Percentiles rank a stretch among this genome's conserved stretches.
Evolutionary conservation across 2,329 filamentous ascomycete species (phyloP).

Genomic region (Colletotrichum simmondsii): DNA sequence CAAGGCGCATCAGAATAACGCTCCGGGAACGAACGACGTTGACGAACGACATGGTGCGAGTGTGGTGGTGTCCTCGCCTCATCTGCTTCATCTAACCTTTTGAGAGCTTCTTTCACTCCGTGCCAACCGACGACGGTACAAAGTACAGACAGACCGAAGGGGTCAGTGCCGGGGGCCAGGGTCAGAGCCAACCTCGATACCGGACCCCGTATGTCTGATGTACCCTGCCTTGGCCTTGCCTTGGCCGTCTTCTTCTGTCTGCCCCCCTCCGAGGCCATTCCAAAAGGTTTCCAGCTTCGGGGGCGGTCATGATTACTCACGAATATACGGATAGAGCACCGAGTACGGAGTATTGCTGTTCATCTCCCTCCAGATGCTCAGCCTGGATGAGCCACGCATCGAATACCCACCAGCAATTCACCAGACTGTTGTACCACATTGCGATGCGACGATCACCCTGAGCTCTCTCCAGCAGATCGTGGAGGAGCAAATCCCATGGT

Average conservation of each 20-base stretch:
- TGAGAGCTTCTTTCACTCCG: not conserved
- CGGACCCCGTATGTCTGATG: slow-evolving; percentile 10
- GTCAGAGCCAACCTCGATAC: slow-evolving; percentile 22
- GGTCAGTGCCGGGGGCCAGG: slow-evolving; percentile 22
- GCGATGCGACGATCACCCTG: slow-evolving; percentile 4
- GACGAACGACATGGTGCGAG: slow-evolving; percentile 7
- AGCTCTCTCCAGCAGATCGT: slow-evolving; percentile 6
- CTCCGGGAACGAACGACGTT: not conserved
- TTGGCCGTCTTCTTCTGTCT: not conserved
- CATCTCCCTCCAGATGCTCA: not conserved
- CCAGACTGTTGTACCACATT: not conserved
- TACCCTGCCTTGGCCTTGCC: not conserved
- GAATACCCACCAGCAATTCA: not conserved
- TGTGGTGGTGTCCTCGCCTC: slow-evolving; percentile 8
- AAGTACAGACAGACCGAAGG: slow-evolving; percentile 21
- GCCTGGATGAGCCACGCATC: not conserved
- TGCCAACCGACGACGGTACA: slow-evolving; percentile 11
- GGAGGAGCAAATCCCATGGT: slow-evolving; percentile 8
- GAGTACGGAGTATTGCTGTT: not conserved
- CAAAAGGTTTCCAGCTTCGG: not conserved
- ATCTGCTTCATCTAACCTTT: not conserved
- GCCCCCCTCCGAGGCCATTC: slow-evolving; percentile 14
- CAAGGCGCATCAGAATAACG: not conserved
- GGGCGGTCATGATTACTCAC: no score
- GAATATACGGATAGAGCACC: no score